phyloP scores from a whole-genome alignment of 192 early-diverging fungal genomes.

The Martensiomyces pterosporus region DNA sequence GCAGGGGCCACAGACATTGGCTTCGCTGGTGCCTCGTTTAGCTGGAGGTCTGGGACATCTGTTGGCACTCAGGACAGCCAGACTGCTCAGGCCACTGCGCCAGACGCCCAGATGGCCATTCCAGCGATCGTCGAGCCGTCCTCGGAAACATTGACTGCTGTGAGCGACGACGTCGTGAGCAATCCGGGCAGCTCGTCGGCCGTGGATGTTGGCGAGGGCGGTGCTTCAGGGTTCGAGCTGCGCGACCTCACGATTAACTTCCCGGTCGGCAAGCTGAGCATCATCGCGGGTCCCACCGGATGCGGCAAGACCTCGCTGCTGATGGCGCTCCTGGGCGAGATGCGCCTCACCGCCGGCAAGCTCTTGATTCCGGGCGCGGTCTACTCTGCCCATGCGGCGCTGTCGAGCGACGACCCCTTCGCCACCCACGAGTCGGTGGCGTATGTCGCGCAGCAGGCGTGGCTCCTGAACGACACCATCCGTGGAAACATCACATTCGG shows the following conservation, averaged over 20 bases:
- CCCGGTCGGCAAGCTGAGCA: conserved; percentile 65
- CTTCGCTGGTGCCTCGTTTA: conserved; percentile 67
- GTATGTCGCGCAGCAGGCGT: conserved; percentile 80
- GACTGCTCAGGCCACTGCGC: neutral
- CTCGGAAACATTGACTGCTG: neutral
- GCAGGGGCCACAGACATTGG: conserved; percentile 53
- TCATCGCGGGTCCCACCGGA: conserved; percentile 83
- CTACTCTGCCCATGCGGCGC: conserved; percentile 67
- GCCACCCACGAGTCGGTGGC: conserved; percentile 36
- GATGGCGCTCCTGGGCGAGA: conserved; percentile 79
- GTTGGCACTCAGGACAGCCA: neutral
- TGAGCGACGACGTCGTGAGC: neutral
- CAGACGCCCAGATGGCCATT: neutral
- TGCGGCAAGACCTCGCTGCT: conserved; percentile 84
- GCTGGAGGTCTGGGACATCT: conserved; percentile 47
- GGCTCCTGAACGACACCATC: conserved; percentile 68
- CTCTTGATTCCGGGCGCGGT: conserved; percentile 33
- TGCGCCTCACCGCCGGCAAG: conserved; percentile 41
- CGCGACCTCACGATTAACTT: conserved; percentile 64
- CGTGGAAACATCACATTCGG: conserved; percentile 85
- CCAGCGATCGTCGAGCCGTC: conserved; percentile 10
- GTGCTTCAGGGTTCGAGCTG: conserved; percentile 52
- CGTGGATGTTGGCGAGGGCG: neutral
- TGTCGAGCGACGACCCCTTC: conserved; percentile 21
- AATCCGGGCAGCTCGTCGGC: neutral